A percentile compares a stretch with the other conserved stretches of the same genome.
Conservation (phyloP, 2,329 filamentous ascomycete species). For the Diplodia sapinea region DNA sequence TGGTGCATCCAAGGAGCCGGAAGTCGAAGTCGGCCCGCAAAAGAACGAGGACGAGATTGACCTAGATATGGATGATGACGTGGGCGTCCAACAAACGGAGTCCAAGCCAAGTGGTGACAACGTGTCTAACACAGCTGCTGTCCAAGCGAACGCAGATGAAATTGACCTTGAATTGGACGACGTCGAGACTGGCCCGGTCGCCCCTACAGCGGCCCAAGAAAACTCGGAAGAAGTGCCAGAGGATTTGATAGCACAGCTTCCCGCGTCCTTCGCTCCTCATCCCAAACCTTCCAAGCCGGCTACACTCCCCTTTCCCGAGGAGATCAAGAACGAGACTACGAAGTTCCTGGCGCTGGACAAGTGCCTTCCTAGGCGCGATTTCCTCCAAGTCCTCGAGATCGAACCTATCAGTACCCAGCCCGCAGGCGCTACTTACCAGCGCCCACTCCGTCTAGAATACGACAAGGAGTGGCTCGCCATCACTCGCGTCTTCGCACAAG, state of each 20-base stretch:
- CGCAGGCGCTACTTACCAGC: constrained; percentile 37
- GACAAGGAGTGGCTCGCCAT: constrained; percentile 97
- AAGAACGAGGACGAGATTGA: constrained; percentile 71
- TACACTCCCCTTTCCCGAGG: constrained; percentile 64
- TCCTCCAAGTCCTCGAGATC: constrained; percentile 74
- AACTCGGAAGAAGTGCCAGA: constrained; percentile 57
- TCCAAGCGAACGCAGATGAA: constrained; percentile 47
- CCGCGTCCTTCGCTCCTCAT: constrained; percentile 68
- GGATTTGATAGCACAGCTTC: constrained; percentile 73
- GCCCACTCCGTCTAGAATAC: constrained; percentile 72
- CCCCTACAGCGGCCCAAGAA: neutral
- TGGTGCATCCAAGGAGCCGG: constrained; percentile 9
- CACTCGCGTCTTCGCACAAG: constrained; percentile 75
- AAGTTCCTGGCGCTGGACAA: constrained; percentile 92
- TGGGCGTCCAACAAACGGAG: constrained; percentile 32
- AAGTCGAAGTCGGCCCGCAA: constrained; percentile 29
- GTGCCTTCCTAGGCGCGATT: constrained; percentile 78
- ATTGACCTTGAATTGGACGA: constrained; percentile 48
- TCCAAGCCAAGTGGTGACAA: constrained; percentile 58
- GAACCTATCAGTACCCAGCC: constrained; percentile 51
- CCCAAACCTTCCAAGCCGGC: constrained; percentile 50
- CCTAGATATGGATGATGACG: constrained; percentile 50
- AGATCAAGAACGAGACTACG: constrained; percentile 79
- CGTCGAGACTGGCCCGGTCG: constrained; percentile 3
- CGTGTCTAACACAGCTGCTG: constrained; percentile 63